These are phyloP conservation scores for Solanum bulbocastanum DNA, from an alignment of 257 asterid genomes.

Conservation along the genomic window DNA sequence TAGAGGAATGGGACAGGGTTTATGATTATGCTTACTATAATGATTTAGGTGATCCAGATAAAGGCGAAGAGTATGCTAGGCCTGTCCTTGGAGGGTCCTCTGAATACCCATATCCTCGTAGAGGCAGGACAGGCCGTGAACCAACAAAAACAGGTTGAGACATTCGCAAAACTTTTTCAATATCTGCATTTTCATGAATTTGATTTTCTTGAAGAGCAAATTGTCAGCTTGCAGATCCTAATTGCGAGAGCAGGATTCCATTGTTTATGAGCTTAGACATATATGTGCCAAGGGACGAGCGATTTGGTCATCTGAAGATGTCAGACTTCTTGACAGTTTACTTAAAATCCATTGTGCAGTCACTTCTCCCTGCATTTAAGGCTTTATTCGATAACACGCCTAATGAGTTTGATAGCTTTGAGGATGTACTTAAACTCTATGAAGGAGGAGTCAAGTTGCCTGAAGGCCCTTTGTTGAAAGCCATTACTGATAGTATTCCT, in stretches of 20 bases:
- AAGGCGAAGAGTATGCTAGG: conserved; percentile 4
- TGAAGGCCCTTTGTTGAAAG: conserved; percentile 19
- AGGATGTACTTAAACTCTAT: background rate
- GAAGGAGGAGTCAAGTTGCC: conserved; percentile 13
- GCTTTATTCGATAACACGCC: conserved; percentile 24
- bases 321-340: background rate
- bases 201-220: background rate
- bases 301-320: background rate
- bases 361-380: conserved; percentile 35
- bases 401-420: background rate
- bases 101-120: conserved; percentile 11
- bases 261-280: background rate
- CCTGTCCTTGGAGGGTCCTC: conserved; percentile 19
- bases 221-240: conserved; percentile 5
- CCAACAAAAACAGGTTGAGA: background rate
- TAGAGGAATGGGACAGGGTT: background rate
- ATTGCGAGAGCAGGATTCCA: conserved; percentile 5
- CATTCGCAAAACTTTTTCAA: background rate
- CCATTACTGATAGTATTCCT: conserved; percentile 37
- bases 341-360: background rate
- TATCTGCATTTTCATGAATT: background rate
- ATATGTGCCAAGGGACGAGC: background rate
- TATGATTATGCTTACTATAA: conserved; percentile 8
- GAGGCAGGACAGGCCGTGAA: conserved; percentile 4
- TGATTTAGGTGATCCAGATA: conserved; percentile 28